A percentile compares a stretch with the other conserved stretches of the same genome.
Evolutionary conservation across 2,329 filamentous ascomycete species (phyloP).

Genomic region (Calonectria pseudoreteaudii): DNA sequence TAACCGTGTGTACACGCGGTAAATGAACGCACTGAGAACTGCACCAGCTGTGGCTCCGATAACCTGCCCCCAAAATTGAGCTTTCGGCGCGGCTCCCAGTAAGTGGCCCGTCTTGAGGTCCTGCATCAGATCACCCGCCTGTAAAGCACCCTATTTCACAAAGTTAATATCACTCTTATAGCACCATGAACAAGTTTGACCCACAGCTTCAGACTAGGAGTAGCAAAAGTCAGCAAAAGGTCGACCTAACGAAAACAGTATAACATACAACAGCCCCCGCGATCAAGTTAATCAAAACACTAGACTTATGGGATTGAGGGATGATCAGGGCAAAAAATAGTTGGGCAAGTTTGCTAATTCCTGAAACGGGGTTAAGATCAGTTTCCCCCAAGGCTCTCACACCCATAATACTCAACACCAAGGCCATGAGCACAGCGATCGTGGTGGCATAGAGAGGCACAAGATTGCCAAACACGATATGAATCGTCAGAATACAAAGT

Average conservation of each 20-base stretch:
- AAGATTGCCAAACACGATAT: conserved; percentile 83
- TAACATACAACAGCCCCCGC: conserved; percentile 80
- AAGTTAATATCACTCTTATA: conserved; percentile 9
- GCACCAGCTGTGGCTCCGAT: conserved; percentile 90
- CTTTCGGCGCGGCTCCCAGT: conserved; percentile 89
- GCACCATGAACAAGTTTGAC: neutral
- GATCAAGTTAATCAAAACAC: conserved; percentile 94
- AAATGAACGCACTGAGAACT: conserved; percentile 86
- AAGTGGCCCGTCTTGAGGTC: conserved; percentile 97
- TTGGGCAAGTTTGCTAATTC: conserved; percentile 96
- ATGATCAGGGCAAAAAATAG: conserved; percentile 94
- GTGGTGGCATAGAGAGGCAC: conserved; percentile 83
- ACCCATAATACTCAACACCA: conserved; percentile 81
- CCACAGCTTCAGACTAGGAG: conserved; percentile 15
- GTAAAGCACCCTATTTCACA: conserved; percentile 73
- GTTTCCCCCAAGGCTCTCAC: conserved; percentile 81
- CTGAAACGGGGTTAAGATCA: conserved; percentile 94
- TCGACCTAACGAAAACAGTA: neutral
- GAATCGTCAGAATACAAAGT: conserved; percentile 85
- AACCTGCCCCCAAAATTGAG: conserved; percentile 96
- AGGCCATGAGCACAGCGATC: conserved; percentile 84
- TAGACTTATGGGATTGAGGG: conserved; percentile 81
- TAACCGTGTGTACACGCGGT: conserved; percentile 82
- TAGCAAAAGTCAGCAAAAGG: neutral
- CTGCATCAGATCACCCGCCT: conserved; percentile 96